These are phyloP conservation scores for Sistotremastrum niveocremeum DNA, from an alignment of 768 basidiomycete species.

Conservation along the genomic window DNA sequence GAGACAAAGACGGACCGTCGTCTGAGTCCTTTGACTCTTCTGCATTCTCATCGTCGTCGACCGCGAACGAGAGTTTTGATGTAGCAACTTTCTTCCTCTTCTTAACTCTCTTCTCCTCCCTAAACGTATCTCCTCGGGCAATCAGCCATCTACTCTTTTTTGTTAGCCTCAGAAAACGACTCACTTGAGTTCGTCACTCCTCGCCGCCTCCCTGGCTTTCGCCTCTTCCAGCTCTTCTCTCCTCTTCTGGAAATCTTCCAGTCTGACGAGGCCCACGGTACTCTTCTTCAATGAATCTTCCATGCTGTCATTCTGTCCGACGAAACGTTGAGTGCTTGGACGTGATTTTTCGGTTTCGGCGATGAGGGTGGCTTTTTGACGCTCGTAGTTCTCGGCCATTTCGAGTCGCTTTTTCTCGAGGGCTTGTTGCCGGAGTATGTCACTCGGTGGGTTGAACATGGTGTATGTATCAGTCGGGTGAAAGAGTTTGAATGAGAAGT, in stretches of 20 bases:
- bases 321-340: constrained; percentile 77
- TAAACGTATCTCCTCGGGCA: constrained; percentile 74
- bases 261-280: constrained; percentile 81
- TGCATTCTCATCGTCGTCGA: constrained; percentile 61
- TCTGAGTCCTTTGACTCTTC: constrained; percentile 25
- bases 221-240: constrained; percentile 85
- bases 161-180: constrained; percentile 20
- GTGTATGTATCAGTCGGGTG: constrained; percentile 6
- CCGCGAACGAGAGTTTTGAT: constrained; percentile 79
- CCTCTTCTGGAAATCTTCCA: constrained; percentile 87
- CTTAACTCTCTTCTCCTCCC: constrained; percentile 77
- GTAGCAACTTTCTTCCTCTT: constrained; percentile 88
- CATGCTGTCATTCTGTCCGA: constrained; percentile 88
- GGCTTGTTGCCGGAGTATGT: constrained; percentile 77
- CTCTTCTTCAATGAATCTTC: constrained; percentile 85
- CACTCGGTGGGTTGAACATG: constrained; percentile 62
- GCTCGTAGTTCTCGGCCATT: constrained; percentile 70
- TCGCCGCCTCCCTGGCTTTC: constrained; percentile 78
- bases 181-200: constrained; percentile 78
- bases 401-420: constrained; percentile 72
- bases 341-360: constrained; percentile 88
- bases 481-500: background rate
- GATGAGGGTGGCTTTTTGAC: constrained; percentile 68
- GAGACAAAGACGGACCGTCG: constrained; percentile 19
- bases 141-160: constrained; percentile 40